Base-by-base conservation (phyloP, 2,329 filamentous ascomycete genomes). In the Aspergillaceae sp. region DNA sequence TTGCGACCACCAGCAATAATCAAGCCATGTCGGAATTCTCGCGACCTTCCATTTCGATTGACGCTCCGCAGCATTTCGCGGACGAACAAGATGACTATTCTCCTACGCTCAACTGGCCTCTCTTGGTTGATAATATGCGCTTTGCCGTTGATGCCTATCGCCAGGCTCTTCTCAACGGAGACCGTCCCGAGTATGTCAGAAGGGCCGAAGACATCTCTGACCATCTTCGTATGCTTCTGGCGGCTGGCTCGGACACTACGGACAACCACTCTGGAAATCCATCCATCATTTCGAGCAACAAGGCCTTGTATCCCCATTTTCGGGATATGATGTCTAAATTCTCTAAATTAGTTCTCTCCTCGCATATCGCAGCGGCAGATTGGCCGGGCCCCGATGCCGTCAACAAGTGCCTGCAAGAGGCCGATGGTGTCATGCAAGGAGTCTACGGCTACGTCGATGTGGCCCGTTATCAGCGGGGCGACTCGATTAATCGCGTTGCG, bases 271-370 rank as follows among this genome's bases (percentile, higher is more conserved):
- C 92, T 19, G 92, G 92, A 37, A 94, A 97, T 56, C 92, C 92
- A 4, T 97, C 92, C n/a, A 96, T 98, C 59, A 98, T 98, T 49
- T 96, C 90, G 5, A 94, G 88, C 4, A 98, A 98, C 74, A 97
- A 97, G 66, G 87, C 89, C 0, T 74, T 98, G 10, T 97, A 97
- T 62, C 92, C 92, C 27, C 90, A 97, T 67, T 98, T 98, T 69
- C 79, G 92, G 45, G 92, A 97, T 63, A 97, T 97, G 83, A 98
- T 98, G 92, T 97, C 92, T 40, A 90, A 94, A 58, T 98, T 98
- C 66, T 97, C 92, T n/a, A 98, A 98, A 66, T 76, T 98, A 7
- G 92, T 98, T 40, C 83, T 98, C 42, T 98, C 92, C 2, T 97
- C 92, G 9, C 92, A 98, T 63, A 96, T 98, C 63, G 92, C 92